Evolutionary conservation across 108 stramenopile species (phyloP).

Genomic region (Thalassiosira profunda): DNA sequence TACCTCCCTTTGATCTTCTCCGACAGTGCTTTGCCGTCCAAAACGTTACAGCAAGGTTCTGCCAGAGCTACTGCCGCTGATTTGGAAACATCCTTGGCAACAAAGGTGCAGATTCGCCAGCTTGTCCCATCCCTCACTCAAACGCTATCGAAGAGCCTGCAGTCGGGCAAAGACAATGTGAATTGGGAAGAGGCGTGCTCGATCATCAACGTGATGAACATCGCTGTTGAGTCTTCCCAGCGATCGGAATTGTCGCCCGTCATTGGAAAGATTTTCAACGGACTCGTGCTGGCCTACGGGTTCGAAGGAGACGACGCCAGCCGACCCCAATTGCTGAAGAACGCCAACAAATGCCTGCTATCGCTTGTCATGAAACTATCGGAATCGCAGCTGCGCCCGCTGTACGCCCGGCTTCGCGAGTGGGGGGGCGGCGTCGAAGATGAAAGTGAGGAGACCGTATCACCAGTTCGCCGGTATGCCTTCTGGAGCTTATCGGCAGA

Average conservation of each 20-base stretch:
- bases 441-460: slow-evolving; percentile 7
- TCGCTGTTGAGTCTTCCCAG: slow-evolving; percentile 50
- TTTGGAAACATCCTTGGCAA: slow-evolving; percentile 53
- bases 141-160: slow-evolving; percentile 31
- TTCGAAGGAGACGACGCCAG: slow-evolving; percentile 26
- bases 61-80: slow-evolving; percentile 32
- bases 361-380: slow-evolving; percentile 86
- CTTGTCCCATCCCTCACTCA: slow-evolving; percentile 64
- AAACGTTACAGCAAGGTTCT: slow-evolving; percentile 31
- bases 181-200: slow-evolving; percentile 48
- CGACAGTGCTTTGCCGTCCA: slow-evolving; percentile 55
- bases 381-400: slow-evolving; percentile 82
- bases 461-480: slow-evolving; percentile 40
- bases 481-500: slow-evolving; percentile 83
- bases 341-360: slow-evolving; percentile 61
- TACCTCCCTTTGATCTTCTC: slow-evolving; percentile 67
- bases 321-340: slow-evolving; percentile 31
- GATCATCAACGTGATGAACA: slow-evolving; percentile 52
- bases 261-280: slow-evolving; percentile 58
- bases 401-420: slow-evolving; percentile 72
- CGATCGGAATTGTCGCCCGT: slow-evolving; percentile 64
- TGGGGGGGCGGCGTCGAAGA: slow-evolving; percentile 70
- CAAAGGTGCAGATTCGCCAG: slow-evolving; percentile 59
- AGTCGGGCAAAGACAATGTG: not conserved
- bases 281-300: slow-evolving; percentile 54